Evolutionary conservation across 148 eudicot species (phyloP).

Genomic region (Camellia lanceoleosa): DNA sequence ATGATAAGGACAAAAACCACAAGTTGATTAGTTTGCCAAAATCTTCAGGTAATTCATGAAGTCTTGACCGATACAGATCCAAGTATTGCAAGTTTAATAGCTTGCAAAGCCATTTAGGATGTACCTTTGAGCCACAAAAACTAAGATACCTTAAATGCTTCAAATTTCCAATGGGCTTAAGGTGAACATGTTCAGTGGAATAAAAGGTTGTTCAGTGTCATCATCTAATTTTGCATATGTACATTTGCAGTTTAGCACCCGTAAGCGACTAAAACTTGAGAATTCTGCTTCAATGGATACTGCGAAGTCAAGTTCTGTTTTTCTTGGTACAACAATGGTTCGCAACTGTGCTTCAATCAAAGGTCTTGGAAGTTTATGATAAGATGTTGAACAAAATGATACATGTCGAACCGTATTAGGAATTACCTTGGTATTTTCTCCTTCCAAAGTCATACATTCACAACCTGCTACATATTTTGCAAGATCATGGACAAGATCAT

Average conservation of each 20-base stretch:
- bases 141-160: background rate
- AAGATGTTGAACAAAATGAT: no score
- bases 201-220: no score
- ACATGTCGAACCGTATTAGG: no score
- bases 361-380: no score
- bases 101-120: background rate
- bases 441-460: no score
- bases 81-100: background rate
- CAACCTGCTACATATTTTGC: background rate
- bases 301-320: background rate
- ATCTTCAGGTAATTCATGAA: background rate
- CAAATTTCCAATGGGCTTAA: background rate
- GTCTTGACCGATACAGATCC: background rate
- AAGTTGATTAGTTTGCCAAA: background rate
- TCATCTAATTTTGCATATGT: no score
- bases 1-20: background rate
- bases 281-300: background rate
- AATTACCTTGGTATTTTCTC: no score
- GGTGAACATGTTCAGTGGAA: background rate
- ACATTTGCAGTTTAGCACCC: background rate
- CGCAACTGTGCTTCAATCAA: background rate
- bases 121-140: background rate
- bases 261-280: background rate
- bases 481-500: slow-evolving; percentile 8
- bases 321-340: background rate